Percentiles rank a stretch among this genome's conserved stretches.
phyloP scores from a whole-genome alignment of 31 red algal species.

The Bonnemaisonia californica region DNA sequence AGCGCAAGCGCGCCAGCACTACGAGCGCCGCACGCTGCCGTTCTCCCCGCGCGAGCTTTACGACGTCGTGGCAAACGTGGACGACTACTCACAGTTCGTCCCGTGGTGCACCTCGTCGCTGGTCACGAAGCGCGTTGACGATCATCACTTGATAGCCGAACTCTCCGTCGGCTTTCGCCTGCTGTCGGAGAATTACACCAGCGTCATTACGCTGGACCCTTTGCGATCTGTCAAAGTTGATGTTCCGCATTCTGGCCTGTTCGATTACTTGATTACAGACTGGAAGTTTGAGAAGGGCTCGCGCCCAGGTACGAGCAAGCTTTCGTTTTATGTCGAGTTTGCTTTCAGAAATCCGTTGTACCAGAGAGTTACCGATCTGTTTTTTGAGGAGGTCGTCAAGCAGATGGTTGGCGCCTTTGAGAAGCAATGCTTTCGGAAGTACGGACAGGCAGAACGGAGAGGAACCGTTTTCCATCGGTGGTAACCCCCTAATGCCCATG shows the following conservation, averaged over 20 bases:
- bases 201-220: conserved; percentile 66
- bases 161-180: conserved; percentile 91
- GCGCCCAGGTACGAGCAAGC: conserved; percentile 32
- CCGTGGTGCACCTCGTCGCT: conserved; percentile 88
- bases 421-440: conserved; percentile 50
- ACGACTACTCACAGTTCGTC: conserved; percentile 79
- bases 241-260: conserved; percentile 69
- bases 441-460: conserved; percentile 9
- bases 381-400: conserved; percentile 94
- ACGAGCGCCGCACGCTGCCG: conserved; percentile 59
- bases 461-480: conserved; percentile 33
- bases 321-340: conserved; percentile 89
- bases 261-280: conserved; percentile 96
- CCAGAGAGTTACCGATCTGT: conserved; percentile 76
- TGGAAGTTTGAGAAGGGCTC: conserved; percentile 73
- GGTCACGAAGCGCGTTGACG: conserved; percentile 48
- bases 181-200: conserved; percentile 83
- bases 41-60: conserved; percentile 72
- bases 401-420: conserved; percentile 96
- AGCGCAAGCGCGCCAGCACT: conserved; percentile 53
- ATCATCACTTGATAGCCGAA: conserved; percentile 66
- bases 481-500: conserved; percentile 9
- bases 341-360: conserved; percentile 89
- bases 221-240: conserved; percentile 58
- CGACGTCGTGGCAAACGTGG: conserved; percentile 83